Evolutionary conservation across 192 early-diverging fungal genomes (phyloP), one percentile per base, ranked within the genome.

Genomic region (Coemansia sp.): DNA sequence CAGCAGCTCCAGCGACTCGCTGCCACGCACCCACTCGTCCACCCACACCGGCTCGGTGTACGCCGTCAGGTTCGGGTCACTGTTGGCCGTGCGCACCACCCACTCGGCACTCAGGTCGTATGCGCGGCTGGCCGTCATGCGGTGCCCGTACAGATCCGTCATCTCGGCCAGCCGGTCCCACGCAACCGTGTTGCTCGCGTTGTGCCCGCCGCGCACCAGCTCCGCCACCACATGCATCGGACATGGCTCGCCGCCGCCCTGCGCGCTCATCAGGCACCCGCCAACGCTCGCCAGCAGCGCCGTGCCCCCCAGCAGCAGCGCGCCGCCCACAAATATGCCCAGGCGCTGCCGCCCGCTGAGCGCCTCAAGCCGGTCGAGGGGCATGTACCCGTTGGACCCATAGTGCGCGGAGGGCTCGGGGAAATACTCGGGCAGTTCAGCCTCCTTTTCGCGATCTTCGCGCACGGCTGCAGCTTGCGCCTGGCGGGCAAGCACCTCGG

Each of bases 131-230:
- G 54, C 78, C 22, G 67, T 81, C 58, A 83, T 78, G 41, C 82
- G 80, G 66, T 73, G 67, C 30, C 82, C 82, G 48, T 64, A 83
- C 52, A 81, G 58, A 22, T 83, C 82, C 0, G 82, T 83, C 82
- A 83, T 83, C 53, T 83, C 82, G 0, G 82, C 82, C 71, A 83
- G 51, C 28, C 81, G 65, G 47, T 84, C 80, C 83, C 83, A 84
- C 26, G 75, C 75, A 12, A 78, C 69, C 1, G 75, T 78, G 53
- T 71, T 78, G 57, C 41, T 57, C 19, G 25, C 27, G 29, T 70
- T 52, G 32, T 53, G 35, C 11, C 55, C 74, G 11, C 43, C 55
- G 2, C 47, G 48, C 22, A 70, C 51, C 46, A 77, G 63, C 60
- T 22, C 43, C 28, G 55, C 44, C 25, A 70, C 74, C 3, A 44